Percentiles rank a stretch among this genome's conserved stretches.
Evolutionary conservation across 1,139 yeast species (phyloP).

Genomic region (Zygosaccharomyces sapae): DNA sequence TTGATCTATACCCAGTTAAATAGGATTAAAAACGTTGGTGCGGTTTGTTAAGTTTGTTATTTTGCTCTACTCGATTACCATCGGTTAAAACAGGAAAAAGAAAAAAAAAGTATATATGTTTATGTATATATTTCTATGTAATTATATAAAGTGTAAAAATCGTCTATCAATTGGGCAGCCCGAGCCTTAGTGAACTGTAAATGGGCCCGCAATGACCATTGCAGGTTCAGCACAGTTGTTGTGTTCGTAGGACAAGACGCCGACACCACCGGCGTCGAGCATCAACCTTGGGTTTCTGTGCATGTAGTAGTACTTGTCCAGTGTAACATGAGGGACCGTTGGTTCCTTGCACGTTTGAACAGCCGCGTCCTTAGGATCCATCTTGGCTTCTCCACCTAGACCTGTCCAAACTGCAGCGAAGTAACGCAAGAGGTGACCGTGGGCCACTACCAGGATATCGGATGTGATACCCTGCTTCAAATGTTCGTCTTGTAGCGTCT

Average conservation of each 20-base stretch:
- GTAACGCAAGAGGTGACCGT: slow-evolving; percentile 88
- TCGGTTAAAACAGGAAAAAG: not conserved
- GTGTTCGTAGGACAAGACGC: slow-evolving; percentile 87
- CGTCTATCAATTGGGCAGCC: too few relatives aligned
- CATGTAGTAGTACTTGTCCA: slow-evolving; percentile 34
- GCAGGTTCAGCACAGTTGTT: slow-evolving; percentile 84
- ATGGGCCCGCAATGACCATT: slow-evolving; percentile 72
- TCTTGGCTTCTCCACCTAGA: slow-evolving; percentile 33
- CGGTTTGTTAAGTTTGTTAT: too few relatives aligned
- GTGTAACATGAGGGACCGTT: slow-evolving; percentile 35
- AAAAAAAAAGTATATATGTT: too few relatives aligned
- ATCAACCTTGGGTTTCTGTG: slow-evolving; percentile 68
- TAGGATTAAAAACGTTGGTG: not conserved
- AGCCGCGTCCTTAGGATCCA: slow-evolving; percentile 24
- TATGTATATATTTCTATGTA: too few relatives aligned
- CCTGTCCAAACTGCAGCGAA: slow-evolving; percentile 83
- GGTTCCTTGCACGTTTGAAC: slow-evolving; percentile 31
- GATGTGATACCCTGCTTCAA: slow-evolving; percentile 51
- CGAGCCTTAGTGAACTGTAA: slow-evolving; percentile 36
- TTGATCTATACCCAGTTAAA: not conserved
- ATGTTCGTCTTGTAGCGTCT: slow-evolving; percentile 57
- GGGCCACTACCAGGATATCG: slow-evolving; percentile 81
- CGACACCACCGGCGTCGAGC: slow-evolving; percentile 93
- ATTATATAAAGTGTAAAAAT: too few relatives aligned
- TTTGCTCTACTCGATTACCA: not conserved